Percentiles rank a stretch among this genome's conserved stretches.
Evolutionary conservation across 805 yeast genomes (phyloP).

Genomic region (Saccharomyces jurei): DNA sequence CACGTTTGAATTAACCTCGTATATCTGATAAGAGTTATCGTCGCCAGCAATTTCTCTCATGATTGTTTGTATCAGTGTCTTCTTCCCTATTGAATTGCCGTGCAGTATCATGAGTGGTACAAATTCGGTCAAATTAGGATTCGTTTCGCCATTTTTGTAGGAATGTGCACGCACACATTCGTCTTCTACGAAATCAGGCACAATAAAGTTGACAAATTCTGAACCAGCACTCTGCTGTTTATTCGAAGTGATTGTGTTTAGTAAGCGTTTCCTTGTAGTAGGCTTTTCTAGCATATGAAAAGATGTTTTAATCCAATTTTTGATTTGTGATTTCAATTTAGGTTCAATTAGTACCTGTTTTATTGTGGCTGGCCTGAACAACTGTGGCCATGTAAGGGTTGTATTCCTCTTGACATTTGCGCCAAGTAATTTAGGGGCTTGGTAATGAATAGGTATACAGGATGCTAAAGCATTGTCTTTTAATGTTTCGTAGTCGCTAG

Average conservation of each 20-base stretch:
- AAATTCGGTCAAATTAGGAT: conserved; percentile 28
- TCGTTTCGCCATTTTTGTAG: background rate
- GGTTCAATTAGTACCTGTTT: conserved; percentile 28
- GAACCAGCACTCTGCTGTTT: conserved; percentile 15
- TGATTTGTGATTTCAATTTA: conserved; percentile 13
- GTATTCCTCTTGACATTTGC: background rate
- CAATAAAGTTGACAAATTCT: conserved; percentile 31
- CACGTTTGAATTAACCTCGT: conserved; percentile 74
- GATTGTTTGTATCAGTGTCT: conserved; percentile 61
- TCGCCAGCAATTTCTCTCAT: conserved; percentile 49
- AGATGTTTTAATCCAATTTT: conserved; percentile 29
- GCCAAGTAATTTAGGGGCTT: background rate
- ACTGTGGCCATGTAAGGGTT: conserved; percentile 22
- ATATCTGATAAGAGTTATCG: conserved; percentile 39
- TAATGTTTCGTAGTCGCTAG: background rate
- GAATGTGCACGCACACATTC: background rate
- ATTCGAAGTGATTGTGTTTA: conserved; percentile 14
- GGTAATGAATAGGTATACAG: background rate
- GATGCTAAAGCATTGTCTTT: background rate
- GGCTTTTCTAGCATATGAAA: conserved; percentile 29
- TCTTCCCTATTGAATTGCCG: conserved; percentile 78
- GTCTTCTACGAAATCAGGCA: conserved; percentile 25
- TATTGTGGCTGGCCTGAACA: conserved; percentile 26
- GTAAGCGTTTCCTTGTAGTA: conserved; percentile 30
- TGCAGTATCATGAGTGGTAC: conserved; percentile 57